Percentiles rank a stretch among this genome's conserved stretches.
phyloP scores from a whole-genome alignment of 257 asterid species.

The Solanum ossicruentum region DNA sequence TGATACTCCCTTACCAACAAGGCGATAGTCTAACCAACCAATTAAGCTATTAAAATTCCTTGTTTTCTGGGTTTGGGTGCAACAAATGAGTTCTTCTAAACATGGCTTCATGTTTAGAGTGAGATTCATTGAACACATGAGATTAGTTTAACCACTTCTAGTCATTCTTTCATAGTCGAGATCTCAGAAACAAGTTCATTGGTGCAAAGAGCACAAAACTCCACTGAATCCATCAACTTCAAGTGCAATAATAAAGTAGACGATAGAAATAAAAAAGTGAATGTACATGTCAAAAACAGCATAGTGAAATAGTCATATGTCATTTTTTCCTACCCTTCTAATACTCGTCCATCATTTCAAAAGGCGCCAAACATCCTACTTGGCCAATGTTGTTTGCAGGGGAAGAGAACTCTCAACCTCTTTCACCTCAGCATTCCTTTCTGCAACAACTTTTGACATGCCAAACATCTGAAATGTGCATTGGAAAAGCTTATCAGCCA shows the following conservation, averaged over 20 bases:
- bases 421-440: slow-evolving; percentile 39
- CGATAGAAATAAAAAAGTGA: neutral
- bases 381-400: slow-evolving; percentile 53
- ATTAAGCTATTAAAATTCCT: no score
- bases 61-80: no score
- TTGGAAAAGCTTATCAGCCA: neutral
- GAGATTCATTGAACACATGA: neutral
- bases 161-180: neutral
- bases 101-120: neutral
- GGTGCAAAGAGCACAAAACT: neutral
- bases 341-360: neutral
- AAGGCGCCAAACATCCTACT: slow-evolving; percentile 15
- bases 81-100: no score
- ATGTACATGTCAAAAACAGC: neutral
- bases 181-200: neutral
- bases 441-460: slow-evolving; percentile 84
- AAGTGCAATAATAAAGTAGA: neutral
- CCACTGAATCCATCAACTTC: neutral
- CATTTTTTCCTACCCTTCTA: neutral
- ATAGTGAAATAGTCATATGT: neutral
- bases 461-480: slow-evolving; percentile 58
- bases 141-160: neutral
- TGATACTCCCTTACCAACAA: no score
- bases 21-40: no score
- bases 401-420: slow-evolving; percentile 77